Base-by-base conservation (phyloP, 176 grass and related monocot species). In the Canna indica region DNA sequence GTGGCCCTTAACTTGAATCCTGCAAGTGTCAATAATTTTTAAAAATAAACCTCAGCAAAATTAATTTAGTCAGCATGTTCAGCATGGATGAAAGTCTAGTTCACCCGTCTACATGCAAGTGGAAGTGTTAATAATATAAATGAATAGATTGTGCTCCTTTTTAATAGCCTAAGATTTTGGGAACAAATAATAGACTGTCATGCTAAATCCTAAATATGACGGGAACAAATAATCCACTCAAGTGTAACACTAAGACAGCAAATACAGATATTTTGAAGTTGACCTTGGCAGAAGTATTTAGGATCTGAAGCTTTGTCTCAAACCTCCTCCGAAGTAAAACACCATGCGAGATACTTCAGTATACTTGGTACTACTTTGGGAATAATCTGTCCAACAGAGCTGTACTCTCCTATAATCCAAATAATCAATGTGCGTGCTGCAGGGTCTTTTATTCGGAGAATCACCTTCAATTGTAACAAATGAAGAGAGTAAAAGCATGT, bases 291-390 rank as follows among this genome's bases (percentile, higher is more conserved):
- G 77, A 75, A 70, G 88, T 80, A 81, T 92, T 92, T 86, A 97
- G 74, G 54, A 97, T 97, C 79, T 97, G 93, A 87, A 97, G 93
- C 80, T 90, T 97, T 61, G 86, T 80, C 61, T 89, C 88, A 59
- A n/a, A 87, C 52, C 44, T 81, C 82, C 59, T 92, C 93, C 69
- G 84, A 77, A 65, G 74, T 31, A 33, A 92, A 97, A 65, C 88
- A 92, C 84, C 86, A 90, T 25, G 86, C 83, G 68, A 97, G 86
- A 82, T 97, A 90, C 81, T 90, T 97, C 12, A 97, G 79, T 54
- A 97, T 74, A 79, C 48, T 73, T 59, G 77, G 93, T 67, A 79
- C 59, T 70, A 97, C 79, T 81, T 81, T 97, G 36, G 84, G 86
- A 77, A 90, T 92, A 77, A 90, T 66, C 85, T 85, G 78, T 67